These are phyloP conservation scores for Aechmea fasciata DNA, from an alignment of 176 grass and related monocot genomes.

Conservation along the genomic window DNA sequence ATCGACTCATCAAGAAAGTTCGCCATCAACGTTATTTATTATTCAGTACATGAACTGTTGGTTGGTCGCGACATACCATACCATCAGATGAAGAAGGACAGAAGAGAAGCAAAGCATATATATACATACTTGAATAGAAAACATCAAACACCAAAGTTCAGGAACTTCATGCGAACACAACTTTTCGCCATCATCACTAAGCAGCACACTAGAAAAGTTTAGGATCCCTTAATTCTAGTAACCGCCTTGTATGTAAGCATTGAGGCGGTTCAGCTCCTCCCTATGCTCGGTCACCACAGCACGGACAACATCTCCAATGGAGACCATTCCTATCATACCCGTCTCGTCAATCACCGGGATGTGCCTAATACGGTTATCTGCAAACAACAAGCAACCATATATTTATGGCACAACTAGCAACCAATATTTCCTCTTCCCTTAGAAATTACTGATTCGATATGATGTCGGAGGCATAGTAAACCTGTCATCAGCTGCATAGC, in stretches of 20 bases:
- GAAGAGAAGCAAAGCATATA: not conserved
- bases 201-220: not conserved
- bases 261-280: conserved; percentile 89
- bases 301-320: conserved; percentile 83
- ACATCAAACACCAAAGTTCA: not conserved
- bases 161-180: not conserved
- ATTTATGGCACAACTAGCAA: too few species aligned
- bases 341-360: conserved; percentile 69
- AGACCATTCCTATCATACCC: conserved; percentile 94
- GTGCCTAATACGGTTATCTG: conserved; percentile 90
- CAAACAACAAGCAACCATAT: not conserved
- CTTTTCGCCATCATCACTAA: conserved; percentile 28
- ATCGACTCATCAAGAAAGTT: not conserved
- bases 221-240: conserved; percentile 35
- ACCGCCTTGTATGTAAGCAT: conserved; percentile 81
- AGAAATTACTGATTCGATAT: not conserved
- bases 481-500: conserved; percentile 99
- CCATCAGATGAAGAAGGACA: not conserved
- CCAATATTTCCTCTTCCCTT: not conserved
- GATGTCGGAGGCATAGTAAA: conserved; percentile 8
- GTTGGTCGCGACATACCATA: not conserved
- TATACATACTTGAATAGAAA: not conserved
- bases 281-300: conserved; percentile 79
- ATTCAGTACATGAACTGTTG: not conserved
- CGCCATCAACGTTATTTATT: not conserved